Conservation (phyloP, 352 stramenopile species). For the Phytophthora europaea region DNA sequence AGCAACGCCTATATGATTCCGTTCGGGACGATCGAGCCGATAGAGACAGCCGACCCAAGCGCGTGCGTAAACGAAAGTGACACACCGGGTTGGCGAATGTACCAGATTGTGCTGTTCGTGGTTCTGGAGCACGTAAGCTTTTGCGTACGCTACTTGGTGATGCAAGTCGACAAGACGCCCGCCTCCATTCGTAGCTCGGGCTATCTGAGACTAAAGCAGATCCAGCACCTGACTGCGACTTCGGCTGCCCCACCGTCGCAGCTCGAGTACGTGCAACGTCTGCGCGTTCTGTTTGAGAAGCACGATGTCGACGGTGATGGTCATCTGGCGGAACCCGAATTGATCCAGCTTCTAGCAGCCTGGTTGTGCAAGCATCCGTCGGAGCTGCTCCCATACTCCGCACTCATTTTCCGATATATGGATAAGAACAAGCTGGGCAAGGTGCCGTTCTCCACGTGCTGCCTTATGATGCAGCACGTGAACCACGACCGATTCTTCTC, state of each 20-base stretch:
- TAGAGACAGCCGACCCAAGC: slow-evolving; percentile 40
- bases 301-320: slow-evolving; percentile 75
- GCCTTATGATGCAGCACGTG: slow-evolving; percentile 89
- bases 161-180: slow-evolving; percentile 82
- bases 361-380: slow-evolving; percentile 89
- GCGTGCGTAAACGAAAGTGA: slow-evolving; percentile 58
- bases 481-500: slow-evolving; percentile 92
- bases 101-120: slow-evolving; percentile 87
- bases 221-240: slow-evolving; percentile 76
- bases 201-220: slow-evolving; percentile 84
- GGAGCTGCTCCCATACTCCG: slow-evolving; percentile 79
- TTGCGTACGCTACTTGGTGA: slow-evolving; percentile 86
- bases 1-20: slow-evolving; percentile 77
- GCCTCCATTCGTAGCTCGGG: slow-evolving; percentile 76
- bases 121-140: slow-evolving; percentile 86
- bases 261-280: slow-evolving; percentile 87
- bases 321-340: slow-evolving; percentile 72
- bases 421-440: slow-evolving; percentile 87
- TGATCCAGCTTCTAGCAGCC: slow-evolving; percentile 80
- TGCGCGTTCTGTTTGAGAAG: slow-evolving; percentile 85
- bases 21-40: slow-evolving; percentile 64
- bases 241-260: slow-evolving; percentile 67
- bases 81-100: slow-evolving; percentile 67
- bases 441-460: slow-evolving; percentile 87
- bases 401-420: slow-evolving; percentile 91